Percentiles rank a stretch among this genome's conserved stretches.
Evolutionary conservation across 768 basidiomycete genomes (phyloP).

Genomic region (Scleroderma bovista): DNA sequence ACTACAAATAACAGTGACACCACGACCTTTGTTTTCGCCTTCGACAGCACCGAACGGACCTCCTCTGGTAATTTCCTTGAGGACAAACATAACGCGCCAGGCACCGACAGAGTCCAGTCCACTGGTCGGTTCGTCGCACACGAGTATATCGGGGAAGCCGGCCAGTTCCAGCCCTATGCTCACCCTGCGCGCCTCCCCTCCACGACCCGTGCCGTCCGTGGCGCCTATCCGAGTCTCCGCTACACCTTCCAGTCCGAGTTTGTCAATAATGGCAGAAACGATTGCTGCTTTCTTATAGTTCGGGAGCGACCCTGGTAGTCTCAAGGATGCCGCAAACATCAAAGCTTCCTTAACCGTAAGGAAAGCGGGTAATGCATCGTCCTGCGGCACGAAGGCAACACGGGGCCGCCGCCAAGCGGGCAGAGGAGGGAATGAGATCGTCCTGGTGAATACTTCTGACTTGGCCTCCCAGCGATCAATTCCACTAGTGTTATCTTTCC

Average conservation of each 20-base stretch:
- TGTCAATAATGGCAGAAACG: conserved; percentile 67
- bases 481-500: conserved; percentile 93
- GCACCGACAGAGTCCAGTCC: conserved; percentile 89
- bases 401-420: conserved; percentile 37
- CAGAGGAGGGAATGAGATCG: conserved; percentile 49
- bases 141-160: conserved; percentile 75
- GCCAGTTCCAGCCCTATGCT: conserved; percentile 89
- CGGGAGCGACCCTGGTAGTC: conserved; percentile 69
- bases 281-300: conserved; percentile 56
- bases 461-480: conserved; percentile 79
- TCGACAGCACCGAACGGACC: conserved; percentile 17
- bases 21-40: conserved; percentile 44
- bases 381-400: conserved; percentile 84
- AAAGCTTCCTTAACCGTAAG: conserved; percentile 79
- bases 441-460: conserved; percentile 60
- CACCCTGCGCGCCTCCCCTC: conserved; percentile 87
- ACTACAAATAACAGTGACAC: conserved; percentile 79
- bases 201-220: conserved; percentile 63
- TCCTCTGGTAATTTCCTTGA: conserved; percentile 65
- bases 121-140: conserved; percentile 82
- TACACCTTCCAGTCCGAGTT: conserved; percentile 69
- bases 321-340: conserved; percentile 78
- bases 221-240: conserved; percentile 65
- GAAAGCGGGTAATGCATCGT: conserved; percentile 74
- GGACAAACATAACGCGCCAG: conserved; percentile 67